Percentiles rank a stretch among this genome's conserved stretches.
phyloP scores from a whole-genome alignment of 495 filamentous ascomycete species.

The Neurospora intermedia region DNA sequence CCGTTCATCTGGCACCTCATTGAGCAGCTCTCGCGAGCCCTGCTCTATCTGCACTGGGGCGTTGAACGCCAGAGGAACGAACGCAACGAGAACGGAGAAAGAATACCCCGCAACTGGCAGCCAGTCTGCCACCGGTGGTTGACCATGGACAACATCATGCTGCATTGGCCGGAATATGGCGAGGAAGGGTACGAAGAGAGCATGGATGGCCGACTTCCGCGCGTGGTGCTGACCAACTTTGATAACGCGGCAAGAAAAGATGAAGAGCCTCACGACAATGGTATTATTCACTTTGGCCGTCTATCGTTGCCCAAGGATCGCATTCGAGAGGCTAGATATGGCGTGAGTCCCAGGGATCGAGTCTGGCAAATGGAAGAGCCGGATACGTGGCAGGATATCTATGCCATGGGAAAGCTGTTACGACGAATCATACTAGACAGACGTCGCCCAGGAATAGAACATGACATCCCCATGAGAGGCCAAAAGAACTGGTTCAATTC shows the following conservation, averaged over 20 bases:
- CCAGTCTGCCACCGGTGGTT: not conserved
- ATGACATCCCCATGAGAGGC: not conserved
- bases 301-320: not conserved
- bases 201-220: not conserved
- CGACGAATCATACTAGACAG: not conserved
- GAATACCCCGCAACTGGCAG: not conserved
- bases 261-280: not conserved
- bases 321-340: not conserved
- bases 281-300: not conserved
- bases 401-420: slow-evolving; percentile 2
- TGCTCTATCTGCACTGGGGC: slow-evolving; percentile 6
- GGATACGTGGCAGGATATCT: not conserved
- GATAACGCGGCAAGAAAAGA: not conserved
- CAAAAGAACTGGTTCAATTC: not conserved
- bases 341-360: not conserved
- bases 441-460: too few relatives aligned
- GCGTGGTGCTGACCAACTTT: not conserved
- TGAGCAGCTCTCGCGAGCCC: slow-evolving; percentile 5
- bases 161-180: not conserved
- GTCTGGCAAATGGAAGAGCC: not conserved
- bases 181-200: not conserved
- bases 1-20: slow-evolving; percentile 11
- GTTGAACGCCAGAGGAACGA: not conserved
- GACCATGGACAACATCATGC: not conserved
- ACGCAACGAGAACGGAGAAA: not conserved